Evolutionary conservation across 192 early-diverging fungal species (phyloP), one percentile per base, ranked within the genome.

Genomic region (Spizellomyces sp.): DNA sequence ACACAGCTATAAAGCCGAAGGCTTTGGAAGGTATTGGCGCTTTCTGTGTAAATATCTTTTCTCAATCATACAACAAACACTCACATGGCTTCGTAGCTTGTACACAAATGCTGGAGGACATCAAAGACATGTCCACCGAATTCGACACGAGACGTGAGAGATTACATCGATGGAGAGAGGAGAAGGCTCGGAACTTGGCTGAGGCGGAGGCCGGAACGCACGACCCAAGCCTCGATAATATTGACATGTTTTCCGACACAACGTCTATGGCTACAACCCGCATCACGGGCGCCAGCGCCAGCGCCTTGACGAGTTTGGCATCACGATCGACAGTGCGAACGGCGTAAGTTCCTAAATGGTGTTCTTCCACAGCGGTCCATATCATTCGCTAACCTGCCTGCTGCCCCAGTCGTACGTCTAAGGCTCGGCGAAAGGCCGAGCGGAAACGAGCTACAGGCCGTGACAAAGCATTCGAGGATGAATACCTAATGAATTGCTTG

Each of bases 191-290:
- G 45, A 68, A 73, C 62, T 71, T 74, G 2, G 67, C 22, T 21
- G 56, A 5, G 17, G 64, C 67, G 4, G 27, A 48, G 8, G 56
- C 54, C 46, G 43, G n/a, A 17, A 19, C 14, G 9, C 45, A 17
- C 8, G 90, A 91, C 48, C 72, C 72, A 14, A 10, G 80, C 19
- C 70, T 93, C n/a, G 92, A 96, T 63, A 90, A 94, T 74, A 84
- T 96, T 10, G 96, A 99, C 74, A 88, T 95, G 82, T 90, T 95
- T 83, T 96, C 95, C 0, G 96, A 99, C 74, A 96, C 96, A 6
- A 91, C 92, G 5, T 95, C 94, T 6, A 94, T 96, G 93, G 90
- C 89, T 21, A 95, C 92, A 70, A 86, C 89, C 58, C 91, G 72
- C 5, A 58, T 92, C 68, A 96, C 91, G 55, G 87, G 90, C 9